Evolutionary conservation across 2,329 filamentous ascomycete genomes (phyloP).

Genomic region (Colletotrichum filicis): DNA sequence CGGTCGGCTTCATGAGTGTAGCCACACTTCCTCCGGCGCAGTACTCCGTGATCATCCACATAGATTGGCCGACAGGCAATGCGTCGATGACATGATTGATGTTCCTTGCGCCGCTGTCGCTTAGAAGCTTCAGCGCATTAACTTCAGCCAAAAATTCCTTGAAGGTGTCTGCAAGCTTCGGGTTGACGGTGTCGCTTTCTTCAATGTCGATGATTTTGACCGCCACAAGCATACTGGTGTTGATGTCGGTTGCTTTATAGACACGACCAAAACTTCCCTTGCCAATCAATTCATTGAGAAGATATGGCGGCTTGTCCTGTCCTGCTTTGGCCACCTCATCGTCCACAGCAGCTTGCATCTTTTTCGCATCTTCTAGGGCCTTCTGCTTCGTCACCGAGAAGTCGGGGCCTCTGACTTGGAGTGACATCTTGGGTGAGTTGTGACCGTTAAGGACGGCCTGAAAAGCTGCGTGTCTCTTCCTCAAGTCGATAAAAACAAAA

Average conservation of each 20-base stretch:
- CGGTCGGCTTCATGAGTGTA: slow-evolving; percentile 76
- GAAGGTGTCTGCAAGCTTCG: slow-evolving; percentile 73
- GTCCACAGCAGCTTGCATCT: slow-evolving; percentile 73
- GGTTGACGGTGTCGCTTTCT: slow-evolving; percentile 75
- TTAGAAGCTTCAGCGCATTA: slow-evolving; percentile 76
- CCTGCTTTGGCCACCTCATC: slow-evolving; percentile 70
- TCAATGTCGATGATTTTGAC: slow-evolving; percentile 90
- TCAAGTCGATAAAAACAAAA: not conserved
- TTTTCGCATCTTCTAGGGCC: slow-evolving; percentile 75
- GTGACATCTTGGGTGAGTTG: slow-evolving; percentile 46
- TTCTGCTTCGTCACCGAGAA: slow-evolving; percentile 64
- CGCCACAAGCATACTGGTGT: slow-evolving; percentile 68
- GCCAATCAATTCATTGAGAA: slow-evolving; percentile 78
- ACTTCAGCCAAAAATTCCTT: slow-evolving; percentile 77
- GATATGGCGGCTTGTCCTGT: slow-evolving; percentile 72
- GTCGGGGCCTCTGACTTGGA: slow-evolving; percentile 54
- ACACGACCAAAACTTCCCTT: slow-evolving; percentile 81
- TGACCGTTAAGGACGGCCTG: not conserved
- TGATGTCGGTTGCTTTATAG: slow-evolving; percentile 69
- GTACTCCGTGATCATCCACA: slow-evolving; percentile 92
- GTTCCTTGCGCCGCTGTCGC: slow-evolving; percentile 79
- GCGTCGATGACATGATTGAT: slow-evolving; percentile 86
- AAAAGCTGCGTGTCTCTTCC: not conserved
- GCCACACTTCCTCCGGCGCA: slow-evolving; percentile 86
- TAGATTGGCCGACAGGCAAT: slow-evolving; percentile 78